Conservation (phyloP, 306 rosid genomes). For the Sicyos edulis region DNA sequence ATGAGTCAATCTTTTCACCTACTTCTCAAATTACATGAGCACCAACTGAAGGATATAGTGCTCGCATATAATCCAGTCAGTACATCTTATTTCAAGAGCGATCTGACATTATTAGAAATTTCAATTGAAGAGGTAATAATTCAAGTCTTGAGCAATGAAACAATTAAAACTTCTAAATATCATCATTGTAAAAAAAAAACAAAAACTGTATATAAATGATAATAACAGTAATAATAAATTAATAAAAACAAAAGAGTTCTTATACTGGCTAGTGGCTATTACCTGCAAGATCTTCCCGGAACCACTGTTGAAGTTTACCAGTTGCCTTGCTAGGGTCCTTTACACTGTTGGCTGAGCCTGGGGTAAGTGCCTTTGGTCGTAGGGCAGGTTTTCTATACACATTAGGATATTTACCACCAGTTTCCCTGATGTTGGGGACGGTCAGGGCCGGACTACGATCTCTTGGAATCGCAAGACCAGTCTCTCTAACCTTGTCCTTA, state of each 20-base stretch:
- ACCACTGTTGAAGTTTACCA: conserved; percentile 92
- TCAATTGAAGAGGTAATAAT: background rate
- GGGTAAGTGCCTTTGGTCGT: conserved; percentile 59
- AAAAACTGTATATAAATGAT: conserved; percentile 9
- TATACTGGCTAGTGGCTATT: conserved; percentile 20
- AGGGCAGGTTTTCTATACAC: conserved; percentile 41
- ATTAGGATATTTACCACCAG: conserved; percentile 51
- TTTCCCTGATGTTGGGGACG: conserved; percentile 58
- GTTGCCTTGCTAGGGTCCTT: conserved; percentile 54
- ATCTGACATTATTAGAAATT: background rate
- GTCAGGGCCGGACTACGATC: conserved; percentile 62
- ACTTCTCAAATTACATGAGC: background rate
- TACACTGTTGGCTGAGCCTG: conserved; percentile 46
- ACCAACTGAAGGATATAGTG: too few relatives aligned
- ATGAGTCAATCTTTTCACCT: background rate
- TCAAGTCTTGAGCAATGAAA: background rate
- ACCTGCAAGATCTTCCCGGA: conserved; percentile 98
- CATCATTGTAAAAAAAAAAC: background rate
- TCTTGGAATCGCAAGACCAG: conserved; percentile 55
- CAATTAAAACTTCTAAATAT: conserved; percentile 1
- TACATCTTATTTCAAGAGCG: conserved; percentile 1
- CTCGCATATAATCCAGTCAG: background rate
- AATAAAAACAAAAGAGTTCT: background rate
- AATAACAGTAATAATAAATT: background rate
- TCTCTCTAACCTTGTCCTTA: conserved; percentile 40